phyloP scores from a whole-genome alignment of 306 rosid species.

The Oemleria cerasiformis region DNA sequence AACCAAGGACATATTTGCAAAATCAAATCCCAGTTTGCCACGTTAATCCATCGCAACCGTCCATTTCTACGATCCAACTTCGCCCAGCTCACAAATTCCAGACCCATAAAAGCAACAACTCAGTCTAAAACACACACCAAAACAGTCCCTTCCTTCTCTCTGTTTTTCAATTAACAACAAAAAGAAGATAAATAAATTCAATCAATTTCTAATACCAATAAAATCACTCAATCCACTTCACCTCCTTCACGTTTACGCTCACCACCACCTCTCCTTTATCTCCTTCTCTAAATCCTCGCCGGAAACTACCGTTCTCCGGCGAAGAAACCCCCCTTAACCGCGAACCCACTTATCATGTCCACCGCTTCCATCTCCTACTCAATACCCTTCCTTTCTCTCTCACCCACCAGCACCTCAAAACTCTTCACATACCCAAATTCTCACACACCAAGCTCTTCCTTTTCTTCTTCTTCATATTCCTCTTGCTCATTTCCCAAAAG shows the following conservation, averaged over 20 bases:
- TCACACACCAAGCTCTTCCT: conserved; percentile 1
- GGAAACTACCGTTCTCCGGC: conserved; percentile 32
- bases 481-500: conserved; percentile 25
- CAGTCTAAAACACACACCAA: not conserved
- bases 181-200: not conserved
- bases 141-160: not conserved
- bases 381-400: conserved; percentile 29
- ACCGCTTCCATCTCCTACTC: conserved; percentile 28
- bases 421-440: not conserved
- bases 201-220: not conserved
- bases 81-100: too few relatives aligned
- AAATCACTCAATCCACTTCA: not conserved
- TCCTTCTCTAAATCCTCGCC: conserved; percentile 15
- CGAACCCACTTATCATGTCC: conserved; percentile 17
- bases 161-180: not conserved
- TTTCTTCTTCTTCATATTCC: conserved; percentile 12
- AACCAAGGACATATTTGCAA: conserved; percentile 4
- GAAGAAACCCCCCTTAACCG: not conserved
- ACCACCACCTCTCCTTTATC: conserved; percentile 14
- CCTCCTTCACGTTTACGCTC: not conserved
- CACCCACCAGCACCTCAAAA: not conserved
- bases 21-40: not conserved
- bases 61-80: not conserved
- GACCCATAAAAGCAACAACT: not conserved
- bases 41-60: conserved; percentile 4